Percentiles rank a stretch among this genome's conserved stretches.
phyloP scores from a whole-genome alignment of 108 stramenopile genomes.

The Licmophora abbreviata region DNA sequence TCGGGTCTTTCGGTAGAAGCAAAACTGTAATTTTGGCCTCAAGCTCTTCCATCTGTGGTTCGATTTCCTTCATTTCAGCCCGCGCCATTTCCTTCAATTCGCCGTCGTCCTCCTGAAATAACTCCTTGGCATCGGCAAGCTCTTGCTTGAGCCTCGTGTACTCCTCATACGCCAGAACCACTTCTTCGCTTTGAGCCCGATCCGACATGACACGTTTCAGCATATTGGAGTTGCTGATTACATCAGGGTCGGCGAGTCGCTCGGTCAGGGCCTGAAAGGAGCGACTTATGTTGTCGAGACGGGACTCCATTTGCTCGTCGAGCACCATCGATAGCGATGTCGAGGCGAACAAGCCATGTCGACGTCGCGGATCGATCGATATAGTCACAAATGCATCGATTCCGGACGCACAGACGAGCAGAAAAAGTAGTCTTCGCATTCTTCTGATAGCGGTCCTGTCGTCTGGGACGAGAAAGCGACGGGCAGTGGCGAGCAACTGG shows the following conservation, averaged over 20 bases:
- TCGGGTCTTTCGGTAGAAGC: slow-evolving; percentile 79
- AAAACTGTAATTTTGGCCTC: slow-evolving; percentile 59
- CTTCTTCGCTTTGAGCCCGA: slow-evolving; percentile 67
- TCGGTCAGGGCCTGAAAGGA: slow-evolving; percentile 75
- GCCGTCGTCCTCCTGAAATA: slow-evolving; percentile 80
- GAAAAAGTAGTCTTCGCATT: no score
- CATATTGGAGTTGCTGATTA: slow-evolving; percentile 61
- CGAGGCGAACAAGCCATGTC: no score
- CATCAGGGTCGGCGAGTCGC: slow-evolving; percentile 81
- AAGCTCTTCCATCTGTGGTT: slow-evolving; percentile 53
- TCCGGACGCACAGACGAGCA: no score
- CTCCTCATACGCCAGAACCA: slow-evolving; percentile 66
- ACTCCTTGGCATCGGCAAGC: slow-evolving; percentile 57
- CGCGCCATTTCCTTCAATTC: slow-evolving; percentile 87
- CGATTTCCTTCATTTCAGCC: slow-evolving; percentile 67
- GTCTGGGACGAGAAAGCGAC: no score
- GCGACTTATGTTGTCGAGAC: slow-evolving; percentile 63
- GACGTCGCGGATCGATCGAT: no score
- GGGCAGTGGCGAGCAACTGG: no score
- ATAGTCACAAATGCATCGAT: no score
- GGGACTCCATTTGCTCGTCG: slow-evolving; percentile 50
- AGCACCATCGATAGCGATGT: slow-evolving; percentile 9
- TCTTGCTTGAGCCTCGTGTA: slow-evolving; percentile 56
- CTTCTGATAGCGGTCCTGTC: no score
- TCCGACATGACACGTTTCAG: slow-evolving; percentile 72